Evolutionary conservation across 1,284 basidiomycete genomes (phyloP).

Genomic region (Trichosporon sp.): DNA sequence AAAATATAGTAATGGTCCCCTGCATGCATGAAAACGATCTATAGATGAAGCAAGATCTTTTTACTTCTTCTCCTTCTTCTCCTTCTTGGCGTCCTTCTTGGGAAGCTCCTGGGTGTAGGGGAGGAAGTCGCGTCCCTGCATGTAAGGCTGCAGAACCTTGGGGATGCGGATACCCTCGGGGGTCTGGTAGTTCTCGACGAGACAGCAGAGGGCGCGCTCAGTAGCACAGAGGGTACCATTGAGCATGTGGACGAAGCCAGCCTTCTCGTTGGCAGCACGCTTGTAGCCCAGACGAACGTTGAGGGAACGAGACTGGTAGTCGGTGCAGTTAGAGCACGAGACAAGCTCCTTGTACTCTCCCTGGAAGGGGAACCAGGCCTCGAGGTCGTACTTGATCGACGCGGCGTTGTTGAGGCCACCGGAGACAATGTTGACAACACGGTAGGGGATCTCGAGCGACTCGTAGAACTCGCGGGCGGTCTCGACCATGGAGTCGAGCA

Average conservation of each 20-base stretch:
- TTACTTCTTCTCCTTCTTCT: slow-evolving; percentile 22
- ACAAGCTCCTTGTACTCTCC: slow-evolving; percentile 91
- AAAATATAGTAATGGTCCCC: background rate
- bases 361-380: slow-evolving; percentile 99
- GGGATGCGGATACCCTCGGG: slow-evolving; percentile 87
- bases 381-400: slow-evolving; percentile 93
- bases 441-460: slow-evolving; percentile 83
- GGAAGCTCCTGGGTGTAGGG: slow-evolving; percentile 57
- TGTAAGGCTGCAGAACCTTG: slow-evolving; percentile 82
- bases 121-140: slow-evolving; percentile 90
- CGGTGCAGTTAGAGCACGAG: slow-evolving; percentile 87
- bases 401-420: slow-evolving; percentile 96
- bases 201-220: slow-evolving; percentile 88
- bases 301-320: slow-evolving; percentile 84
- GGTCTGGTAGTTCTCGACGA: slow-evolving; percentile 99
- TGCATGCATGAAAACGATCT: background rate
- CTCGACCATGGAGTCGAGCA: slow-evolving; percentile 84
- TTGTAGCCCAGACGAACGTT: slow-evolving; percentile 88
- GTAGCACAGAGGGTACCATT: slow-evolving; percentile 97
- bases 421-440: slow-evolving; percentile 91
- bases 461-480: slow-evolving; percentile 94
- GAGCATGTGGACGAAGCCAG: slow-evolving; percentile 93
- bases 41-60: background rate
- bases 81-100: slow-evolving; percentile 37
- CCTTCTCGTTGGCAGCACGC: slow-evolving; percentile 74